Evolutionary conservation across 2,329 filamentous ascomycete species (phyloP), one percentile per base, ranked within the genome.

Genomic region (Colletotrichum noveboracense): DNA sequence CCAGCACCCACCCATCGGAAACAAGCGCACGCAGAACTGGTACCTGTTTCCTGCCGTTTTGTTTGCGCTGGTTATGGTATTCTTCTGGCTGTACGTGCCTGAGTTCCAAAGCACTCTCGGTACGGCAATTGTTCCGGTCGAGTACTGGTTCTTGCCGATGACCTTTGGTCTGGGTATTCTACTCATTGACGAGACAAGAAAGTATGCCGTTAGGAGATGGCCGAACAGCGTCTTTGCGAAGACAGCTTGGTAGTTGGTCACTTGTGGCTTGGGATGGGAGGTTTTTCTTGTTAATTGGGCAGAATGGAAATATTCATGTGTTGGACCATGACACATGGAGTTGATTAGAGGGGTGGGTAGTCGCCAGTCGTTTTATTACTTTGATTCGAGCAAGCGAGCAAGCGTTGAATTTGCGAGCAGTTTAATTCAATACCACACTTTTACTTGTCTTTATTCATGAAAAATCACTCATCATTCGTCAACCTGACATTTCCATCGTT

Each of bases 61-160:
- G 1, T 95, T 96, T 80, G 89, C 93, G 0, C 84, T 96, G 10
- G 86, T 88, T 24, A 93, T 96, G 84, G 92, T 92, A 8, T 89
- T 96, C 69, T 89, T 96, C 77, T 94, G 91, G 90, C 81, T 91
- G 16, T 95, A 96, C 80, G 90, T 94, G 3, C 93, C 93, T 0
- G 86, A 88, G 5, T 86, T 96, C 34, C 93, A 95, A 81, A 80
- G 82, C 2, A 87, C 91, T 2, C 85, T 95, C 3, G 89, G 84
- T 21, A 95, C 93, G 0, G 88, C 90, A 0, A 81, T 85, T 0
- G 91, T 96, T 0, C 93, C 94, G 0, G 91, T 92, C 0, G 94
- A 94, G 82, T 88, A 96, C 80, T 96, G 93, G 90, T 96, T 96
- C 82, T 81, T 96, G 66, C 94, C 94, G 0, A 92, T 94, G 81